Evolutionary conservation across 2,329 filamentous ascomycete species (phyloP), one percentile per base, ranked within the genome.

Genomic region (Erysiphe pulchra): DNA sequence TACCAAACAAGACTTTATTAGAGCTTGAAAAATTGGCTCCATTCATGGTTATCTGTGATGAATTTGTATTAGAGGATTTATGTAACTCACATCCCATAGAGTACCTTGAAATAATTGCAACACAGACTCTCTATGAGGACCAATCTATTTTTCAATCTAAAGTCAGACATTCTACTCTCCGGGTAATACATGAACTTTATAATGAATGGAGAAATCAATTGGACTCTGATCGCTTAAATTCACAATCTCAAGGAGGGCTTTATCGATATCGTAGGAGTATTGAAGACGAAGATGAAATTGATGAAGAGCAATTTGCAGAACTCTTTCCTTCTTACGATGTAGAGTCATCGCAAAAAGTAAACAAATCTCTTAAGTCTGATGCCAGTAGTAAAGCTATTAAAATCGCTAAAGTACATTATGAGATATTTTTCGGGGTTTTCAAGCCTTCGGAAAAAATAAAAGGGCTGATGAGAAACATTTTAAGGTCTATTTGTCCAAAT

Each of bases 191-290:
- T 45, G 66, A 65, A 14, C 77, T 92, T 55, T 92, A 86, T 55
- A 63, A 74, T 14, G 70, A 85, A 44, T 98, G 87, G 86, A 81
- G 74, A 52, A 70, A 72, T 44, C 78, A 79, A 56, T 70, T 93
- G 2, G 71, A 78, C 45, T 67, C 74, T 17, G 86, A 94, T 51
- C 79, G 83, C 54, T 74, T 77, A 53, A 73, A 80, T 42, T 75
- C 80, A 52, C 77, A 80, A 16, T 70, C 73, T 28, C 81, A 79
- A 50, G 74, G 72, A 5, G 85, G 80, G 50, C 61, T 92, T 36
- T 98, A 92, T 60, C 77, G 76, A 17, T 94, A 90, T 62, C 74
- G 75, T 50, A 87, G 86, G 31, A 77, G 75, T 36, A 64, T 73
- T 36, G 80, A 86, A 49, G 77, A 86, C 42, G 75, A 82, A 51